A percentile compares a stretch with the other conserved stretches of the same genome.
These are phyloP conservation scores for Talaromyces sp. DNA, from an alignment of 2,329 filamentous ascomycete genomes.

Conservation along the genomic window DNA sequence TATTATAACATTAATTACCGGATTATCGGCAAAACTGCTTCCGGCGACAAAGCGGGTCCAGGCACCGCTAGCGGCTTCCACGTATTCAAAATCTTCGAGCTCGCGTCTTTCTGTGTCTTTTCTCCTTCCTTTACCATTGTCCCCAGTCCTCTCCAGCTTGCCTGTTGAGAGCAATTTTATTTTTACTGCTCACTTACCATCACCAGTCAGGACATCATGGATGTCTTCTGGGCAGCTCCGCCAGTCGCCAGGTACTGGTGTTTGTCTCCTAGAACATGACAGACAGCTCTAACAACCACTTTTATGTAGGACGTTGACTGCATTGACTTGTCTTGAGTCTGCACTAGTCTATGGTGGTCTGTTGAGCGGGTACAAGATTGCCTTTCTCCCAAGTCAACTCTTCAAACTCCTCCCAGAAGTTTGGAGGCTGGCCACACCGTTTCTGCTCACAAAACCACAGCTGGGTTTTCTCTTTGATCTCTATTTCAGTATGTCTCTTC, in stretches of 20 bases:
- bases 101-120: not conserved
- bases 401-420: constrained; percentile 57
- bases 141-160: not conserved
- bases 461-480: constrained; percentile 65
- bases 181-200: not conserved
- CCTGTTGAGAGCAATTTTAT: not conserved
- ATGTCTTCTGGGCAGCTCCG: constrained; percentile 62
- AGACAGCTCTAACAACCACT: constrained; percentile 39
- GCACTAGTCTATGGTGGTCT: constrained; percentile 57
- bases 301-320: constrained; percentile 60
- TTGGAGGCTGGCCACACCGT: constrained; percentile 57
- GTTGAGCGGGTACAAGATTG: constrained; percentile 47
- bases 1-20: not conserved
- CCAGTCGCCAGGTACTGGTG: constrained; percentile 60
- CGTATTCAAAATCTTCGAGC: constrained; percentile 1
- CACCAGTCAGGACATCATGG: constrained; percentile 37
- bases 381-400: constrained; percentile 50
- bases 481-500: constrained; percentile 57
- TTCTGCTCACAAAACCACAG: constrained; percentile 54
- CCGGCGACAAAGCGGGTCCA: not conserved
- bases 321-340: constrained; percentile 60
- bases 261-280: constrained; percentile 4
- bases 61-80: constrained; percentile 1
- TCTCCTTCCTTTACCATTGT: not conserved
- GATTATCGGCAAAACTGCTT: not conserved